Evolutionary conservation across 495 filamentous ascomycete species (phyloP), one percentile per base, ranked within the genome.

Genomic region (Halenospora varia): DNA sequence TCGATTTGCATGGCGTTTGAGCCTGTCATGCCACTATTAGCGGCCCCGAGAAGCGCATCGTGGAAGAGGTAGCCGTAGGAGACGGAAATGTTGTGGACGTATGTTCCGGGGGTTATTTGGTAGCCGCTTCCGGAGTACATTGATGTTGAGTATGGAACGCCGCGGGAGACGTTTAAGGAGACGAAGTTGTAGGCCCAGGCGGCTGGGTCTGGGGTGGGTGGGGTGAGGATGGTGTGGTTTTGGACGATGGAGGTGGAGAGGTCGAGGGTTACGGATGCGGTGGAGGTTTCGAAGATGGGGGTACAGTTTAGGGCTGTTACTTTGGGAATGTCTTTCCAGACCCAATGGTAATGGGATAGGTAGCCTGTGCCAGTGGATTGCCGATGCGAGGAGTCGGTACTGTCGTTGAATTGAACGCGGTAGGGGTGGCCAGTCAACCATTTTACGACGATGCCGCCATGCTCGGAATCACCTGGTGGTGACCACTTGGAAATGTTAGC

Each of bases 41-140:
- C 66, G 10, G 71, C 63, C 10, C 56, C 67, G 1, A 74, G 47
- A 29, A 75, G 51, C 1, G 66, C 29, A 8, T 59, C 42, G 42
- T 64, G 65, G 65, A 75, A 74, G 2, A 75, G 62, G 15, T 63
- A 61, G 2, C 73, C 73, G 22, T 64, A 68, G 46, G 70, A 73
- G 25, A 61, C 53, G 25, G 44, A 55, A 13, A 61, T 44, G 22
- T 61, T 61, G 10, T 53, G 13, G 41, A 55, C 17, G 23, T 22
- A 55, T 11, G 20, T 25, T 18, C 46, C 23, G n/a, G 46, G 46
- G 10, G 40, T 44, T 10, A 18, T 19, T 44, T 44, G 10, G 22
- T 42, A 41, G 10, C 46, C 46, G 13, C 10, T 8, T 1, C 19
- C 41, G 18, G 24, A 29, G 22, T 53, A 40, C 10, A 18, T 17